Conservation (phyloP, 2,329 filamentous ascomycete species). For the Phaeosphaeria sp. region DNA sequence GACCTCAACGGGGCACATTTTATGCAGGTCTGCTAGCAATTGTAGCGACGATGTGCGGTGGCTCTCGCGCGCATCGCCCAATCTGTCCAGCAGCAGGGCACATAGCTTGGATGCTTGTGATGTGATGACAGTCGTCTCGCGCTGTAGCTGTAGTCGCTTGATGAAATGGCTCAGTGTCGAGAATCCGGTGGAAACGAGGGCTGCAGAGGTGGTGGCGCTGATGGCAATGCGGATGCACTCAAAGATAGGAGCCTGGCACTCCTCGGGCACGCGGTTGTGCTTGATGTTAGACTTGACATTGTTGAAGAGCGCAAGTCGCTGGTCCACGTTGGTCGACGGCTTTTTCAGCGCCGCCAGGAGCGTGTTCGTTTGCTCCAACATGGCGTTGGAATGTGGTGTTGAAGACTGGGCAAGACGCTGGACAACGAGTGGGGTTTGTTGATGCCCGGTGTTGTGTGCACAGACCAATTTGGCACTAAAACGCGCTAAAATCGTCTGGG, state of each 20-base stretch:
- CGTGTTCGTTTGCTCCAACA: constrained; percentile 65
- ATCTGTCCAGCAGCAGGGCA: constrained; percentile 78
- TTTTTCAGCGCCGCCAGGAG: constrained; percentile 62
- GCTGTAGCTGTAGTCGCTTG: constrained; percentile 84
- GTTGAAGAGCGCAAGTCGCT: constrained; percentile 74
- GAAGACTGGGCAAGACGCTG: too few relatives aligned
- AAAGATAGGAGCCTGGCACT: constrained; percentile 74
- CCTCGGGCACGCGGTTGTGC: constrained; percentile 86
- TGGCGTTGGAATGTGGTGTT: constrained; percentile 41
- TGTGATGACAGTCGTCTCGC: constrained; percentile 74
- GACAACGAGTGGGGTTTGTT: constrained; percentile 11
- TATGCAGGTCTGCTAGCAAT: constrained; percentile 79
- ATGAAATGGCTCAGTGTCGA: constrained; percentile 87
- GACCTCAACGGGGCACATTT: constrained; percentile 72
- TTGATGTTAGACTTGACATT: constrained; percentile 88
- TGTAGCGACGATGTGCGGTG: constrained; percentile 76
- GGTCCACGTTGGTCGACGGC: constrained; percentile 71
- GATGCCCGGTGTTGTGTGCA: too few relatives aligned
- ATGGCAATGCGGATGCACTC: constrained; percentile 81
- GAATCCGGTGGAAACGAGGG: constrained; percentile 81
- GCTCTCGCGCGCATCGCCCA: constrained; percentile 89
- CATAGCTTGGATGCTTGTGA: constrained; percentile 74
- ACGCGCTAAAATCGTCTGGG: neutral
- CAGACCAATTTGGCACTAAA: too few relatives aligned
- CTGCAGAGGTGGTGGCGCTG: constrained; percentile 73